Base-by-base conservation (phyloP, 1,139 yeast genomes). In the Blastobotrys capitulatus region DNA sequence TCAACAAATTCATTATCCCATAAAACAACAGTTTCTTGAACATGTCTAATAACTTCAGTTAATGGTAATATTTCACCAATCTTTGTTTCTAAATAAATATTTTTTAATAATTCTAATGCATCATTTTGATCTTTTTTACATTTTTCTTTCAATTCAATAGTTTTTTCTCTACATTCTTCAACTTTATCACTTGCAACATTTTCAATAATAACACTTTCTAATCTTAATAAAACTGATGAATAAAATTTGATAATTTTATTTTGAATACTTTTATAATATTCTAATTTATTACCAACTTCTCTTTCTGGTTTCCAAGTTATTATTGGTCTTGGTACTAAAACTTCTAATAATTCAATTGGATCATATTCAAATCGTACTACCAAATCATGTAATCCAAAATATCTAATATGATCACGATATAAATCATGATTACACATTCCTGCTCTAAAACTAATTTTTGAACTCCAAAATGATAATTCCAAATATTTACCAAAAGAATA, bases 401-500 rank as follows among this genome's bases (percentile, higher is more conserved):
- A 89, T 55, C 92, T 78, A 16, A 85, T 79, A 63, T 89, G 96
- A 54, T 83, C 86, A 46, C 82, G 78, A 58, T 87, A 85, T 52
- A 84, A 82, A 60, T 87, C 87, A 65, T 92, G 97, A 1, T 73
- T 66, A 65, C 98, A 94, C 27, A 75, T 70, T 1, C 82, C 84
- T 22, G 61, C 80, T 68, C 59, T 74, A 66, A 60, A 64, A 52
- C 56, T 71, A 57, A 64, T 64, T 55, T 60, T 70, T 57, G 57
- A 63, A 46, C 95, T 88, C 85, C 95, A 89, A 62, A 89, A 90
- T 38, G 85, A 74, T 26, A 90, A 70, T 67, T 94, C 97, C 42
- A 94, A 72, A 61, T 86, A 94, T 62, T 92, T 94, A 0, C 98
- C 98, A 64, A 94, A 82, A 0, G 97, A 90, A 56, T 83, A 82